Evolutionary conservation across 2,329 filamentous ascomycete species (phyloP), one percentile per base, ranked within the genome.

Genomic region (Apiospora arundinis): DNA sequence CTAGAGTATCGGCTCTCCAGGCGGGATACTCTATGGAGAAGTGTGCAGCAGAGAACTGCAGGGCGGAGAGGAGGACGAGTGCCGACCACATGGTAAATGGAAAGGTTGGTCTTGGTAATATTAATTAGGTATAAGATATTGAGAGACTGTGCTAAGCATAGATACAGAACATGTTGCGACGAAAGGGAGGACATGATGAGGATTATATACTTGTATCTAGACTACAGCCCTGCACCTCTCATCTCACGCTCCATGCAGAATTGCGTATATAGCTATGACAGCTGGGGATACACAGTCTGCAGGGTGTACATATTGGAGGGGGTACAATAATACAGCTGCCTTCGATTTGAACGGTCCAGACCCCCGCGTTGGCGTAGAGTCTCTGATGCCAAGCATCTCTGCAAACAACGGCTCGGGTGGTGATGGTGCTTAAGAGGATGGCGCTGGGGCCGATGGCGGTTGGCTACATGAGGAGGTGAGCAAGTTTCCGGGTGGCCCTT

Each of bases 1-100:
- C 74, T 52, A 89, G 82, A 0, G 85, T 86, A 76, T 88, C 82
- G 71, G 80, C 83, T 72, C 87, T 83, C 86, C 85, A 87, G 2
- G 77, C 67, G 4, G 87, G 87, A 76, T 85, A 87, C 16, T 77
- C 75, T 70, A 89, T 76, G 52, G 79, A 79, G 77, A 87, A 89
- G 78, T 89, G 87, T 52, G 86, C 87, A 28, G 82, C 77, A 46
- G 80, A 83, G 42, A 83, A 76, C 56, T 81, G 80, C 45, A 76
- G 77, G 25, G 80, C 78, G 42, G 81, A 79, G 74, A 85, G 72
- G 69, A 74, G 45, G 46, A 72, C 40, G 28, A 75, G 42, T 37
- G 72, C 18, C n/a, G 69, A 46, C 21, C 70, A 40, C 60, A 69
- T 69, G 74, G 78, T 77, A 45, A 63, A 74, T 70, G 42, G 16